Base-by-base conservation (phyloP, 2,329 filamentous ascomycete species). In the Didymellaceae sp. region DNA sequence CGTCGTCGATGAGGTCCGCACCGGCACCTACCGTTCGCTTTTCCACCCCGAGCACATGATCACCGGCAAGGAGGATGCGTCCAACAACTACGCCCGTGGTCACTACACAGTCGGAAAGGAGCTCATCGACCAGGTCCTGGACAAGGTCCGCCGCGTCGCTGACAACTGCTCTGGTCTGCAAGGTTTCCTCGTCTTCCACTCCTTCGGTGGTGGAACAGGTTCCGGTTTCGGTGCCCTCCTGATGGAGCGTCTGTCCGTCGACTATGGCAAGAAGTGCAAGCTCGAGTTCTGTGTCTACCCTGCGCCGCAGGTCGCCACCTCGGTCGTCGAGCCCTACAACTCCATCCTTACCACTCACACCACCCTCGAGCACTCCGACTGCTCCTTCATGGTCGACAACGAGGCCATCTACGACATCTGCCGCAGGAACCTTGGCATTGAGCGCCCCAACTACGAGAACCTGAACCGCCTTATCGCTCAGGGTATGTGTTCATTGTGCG, bases 241-340 rank as follows among this genome's bases (percentile, higher is more conserved):
- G 69, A 96, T 99, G 91, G 94, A 99, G 84, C 93, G 94, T 75
- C 87, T 99, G 57, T 97, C 94, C 26, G 90, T 97, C 72, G 94
- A 99, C 81, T 99, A 97, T 75, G 93, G 94, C 83, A 99, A 99
- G 88, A 99, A 99, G 88, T 95, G 90, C 86, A 99, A 99, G 88
- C 86, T 99, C 61, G 94, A 99, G 80, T 99, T 99, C 85, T 96
- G 91, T 73, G 92, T 99, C 73, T 99, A 99, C 83, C 94, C 94
- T 72, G 92, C 94, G 66, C 94, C 94, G 54, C 92, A 96, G 82
- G 94, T 94, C 65, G 91, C 93, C 66, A 97, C 93, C 71, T 95
- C 94, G 34, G 93, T 99, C 55, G 94, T 99, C 61, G 94, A 99
- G 86, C 94, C 94, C 55, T 99, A 99, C 87, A 99, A 99, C 86